Base-by-base conservation (phyloP, 2,329 filamentous ascomycete genomes). In the Colletotrichum cereale region DNA sequence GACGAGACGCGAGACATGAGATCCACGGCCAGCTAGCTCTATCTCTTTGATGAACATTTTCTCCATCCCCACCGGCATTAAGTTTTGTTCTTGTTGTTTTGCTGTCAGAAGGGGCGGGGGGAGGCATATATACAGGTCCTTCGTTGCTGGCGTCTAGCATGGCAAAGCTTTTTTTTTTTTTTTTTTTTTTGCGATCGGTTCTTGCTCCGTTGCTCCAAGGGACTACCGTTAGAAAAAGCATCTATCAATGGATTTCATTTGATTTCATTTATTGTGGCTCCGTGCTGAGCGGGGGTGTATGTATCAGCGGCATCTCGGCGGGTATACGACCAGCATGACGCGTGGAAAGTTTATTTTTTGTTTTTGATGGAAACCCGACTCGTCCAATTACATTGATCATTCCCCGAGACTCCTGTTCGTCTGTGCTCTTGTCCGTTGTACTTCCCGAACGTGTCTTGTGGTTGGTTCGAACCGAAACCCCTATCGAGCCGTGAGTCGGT, bases 71-170 rank as follows among this genome's bases (percentile, higher is more conserved):
- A 8, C 16, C 24, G 3, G 26, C n/a, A 18, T 40, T 14, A 31
- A 7, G 18, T n/a, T 50, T 50, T 38, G 48, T 60, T 34, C 26
- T 47, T n/a, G 21, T 38, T 53, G 18, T 55, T 14, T 42, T 40
- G 14, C 36, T 21, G 44, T 67, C 36, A 14, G 29, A 29, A 11
- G 31, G 6, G 12, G 24, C 52, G 42, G 10, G 14, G 36, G 31
- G 21, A 2, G 34, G 24, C 53, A 42, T 29, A 38, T 53, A 47
- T 44, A 36, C 52, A n/a, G 7, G 8, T 18, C 34, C 42, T 26
- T 52, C 64, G 57, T 62, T 57, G 56, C 40, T 50, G 57, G 67
- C 64, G 64, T 66, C 61, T 34, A n/a, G 62, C 62, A 58, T 65
- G 26, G 29, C 29, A 38, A 53, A 6, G 31, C 11, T 4, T 8